Evolutionary conservation across 805 yeast species (phyloP).

Genomic region (Millerago galiae): DNA sequence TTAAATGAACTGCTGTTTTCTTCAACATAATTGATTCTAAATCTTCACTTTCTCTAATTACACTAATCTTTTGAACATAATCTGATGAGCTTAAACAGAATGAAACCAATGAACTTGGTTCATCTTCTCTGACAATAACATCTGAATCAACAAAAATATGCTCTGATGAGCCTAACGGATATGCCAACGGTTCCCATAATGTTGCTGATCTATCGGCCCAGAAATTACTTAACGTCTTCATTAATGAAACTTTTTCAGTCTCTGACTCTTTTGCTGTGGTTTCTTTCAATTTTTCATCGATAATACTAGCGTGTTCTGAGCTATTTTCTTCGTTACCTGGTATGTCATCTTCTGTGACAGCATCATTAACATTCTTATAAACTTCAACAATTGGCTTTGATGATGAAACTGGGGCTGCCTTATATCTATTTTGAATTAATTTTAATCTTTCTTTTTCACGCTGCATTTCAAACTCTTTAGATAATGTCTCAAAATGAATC

Average conservation of each 20-base stretch:
- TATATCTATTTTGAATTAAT: conserved; percentile 50
- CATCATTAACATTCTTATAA: conserved; percentile 82
- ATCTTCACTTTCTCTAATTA: conserved; percentile 12
- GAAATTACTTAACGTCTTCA: conserved; percentile 80
- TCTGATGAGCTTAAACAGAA: conserved; percentile 85
- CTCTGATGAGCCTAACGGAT: conserved; percentile 72
- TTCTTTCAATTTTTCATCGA: conserved; percentile 12
- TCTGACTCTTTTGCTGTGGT: conserved; percentile 16
- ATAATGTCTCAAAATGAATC: conserved; percentile 71
- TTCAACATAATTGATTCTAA: conserved; percentile 71
- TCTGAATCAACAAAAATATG: conserved; percentile 92
- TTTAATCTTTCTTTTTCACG: conserved; percentile 73
- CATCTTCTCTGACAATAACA: conserved; percentile 92
- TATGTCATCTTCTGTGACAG: conserved; percentile 54
- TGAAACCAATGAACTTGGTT: conserved; percentile 90
- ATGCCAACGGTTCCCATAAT: conserved; percentile 86
- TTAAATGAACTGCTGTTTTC: conserved; percentile 81
- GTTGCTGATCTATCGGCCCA: conserved; percentile 98
- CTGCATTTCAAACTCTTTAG: conserved; percentile 81
- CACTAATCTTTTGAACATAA: conserved; percentile 57
- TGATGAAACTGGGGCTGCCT: conserved; percentile 63
- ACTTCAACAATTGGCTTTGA: conserved; percentile 89
- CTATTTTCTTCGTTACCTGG: conserved; percentile 18
- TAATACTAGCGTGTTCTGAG: conserved; percentile 10
- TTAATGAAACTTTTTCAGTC: conserved; percentile 68